Conservation (phyloP, 306 rosid genomes). For the Castanopsis chinensis region DNA sequence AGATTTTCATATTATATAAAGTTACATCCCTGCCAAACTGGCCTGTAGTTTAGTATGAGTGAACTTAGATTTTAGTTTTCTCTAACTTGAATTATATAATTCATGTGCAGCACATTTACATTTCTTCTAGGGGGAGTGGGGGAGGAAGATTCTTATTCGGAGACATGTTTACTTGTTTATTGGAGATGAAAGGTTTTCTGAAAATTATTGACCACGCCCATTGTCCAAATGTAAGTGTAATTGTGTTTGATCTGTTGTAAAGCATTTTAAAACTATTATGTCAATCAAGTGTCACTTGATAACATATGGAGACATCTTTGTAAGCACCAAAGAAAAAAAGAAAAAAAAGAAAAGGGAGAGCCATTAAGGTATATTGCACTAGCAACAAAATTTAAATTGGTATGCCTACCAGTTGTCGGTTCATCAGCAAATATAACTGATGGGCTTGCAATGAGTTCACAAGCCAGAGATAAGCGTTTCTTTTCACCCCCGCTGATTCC, state of each 20-base stretch:
- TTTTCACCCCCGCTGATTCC: constrained; percentile 96
- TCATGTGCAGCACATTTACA: not conserved
- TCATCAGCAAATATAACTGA: constrained; percentile 92
- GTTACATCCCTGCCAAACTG: no score
- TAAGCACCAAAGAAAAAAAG: not conserved
- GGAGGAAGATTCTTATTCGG: not conserved
- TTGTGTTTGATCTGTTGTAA: no score
- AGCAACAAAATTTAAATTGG: constrained; percentile 7
- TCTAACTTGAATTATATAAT: not conserved
- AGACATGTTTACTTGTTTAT: not conserved
- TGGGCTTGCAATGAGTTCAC: constrained; percentile 94
- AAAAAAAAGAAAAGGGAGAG: not conserved
- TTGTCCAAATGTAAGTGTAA: not conserved
- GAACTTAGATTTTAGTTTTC: not conserved
- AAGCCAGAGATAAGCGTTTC: constrained; percentile 86
- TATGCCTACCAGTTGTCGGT: constrained; percentile 81
- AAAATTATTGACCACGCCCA: not conserved
- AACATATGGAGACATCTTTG: not conserved
- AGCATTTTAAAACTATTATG: not conserved
- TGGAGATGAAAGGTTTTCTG: not conserved
- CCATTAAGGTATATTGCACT: constrained; percentile 9
- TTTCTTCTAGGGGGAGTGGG: not conserved
- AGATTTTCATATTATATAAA: no score
- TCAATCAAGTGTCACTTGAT: not conserved
- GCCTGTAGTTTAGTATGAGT: not conserved